Evolutionary conservation across 768 basidiomycete genomes (phyloP).

Genomic region (Fomitopsis pulvina): DNA sequence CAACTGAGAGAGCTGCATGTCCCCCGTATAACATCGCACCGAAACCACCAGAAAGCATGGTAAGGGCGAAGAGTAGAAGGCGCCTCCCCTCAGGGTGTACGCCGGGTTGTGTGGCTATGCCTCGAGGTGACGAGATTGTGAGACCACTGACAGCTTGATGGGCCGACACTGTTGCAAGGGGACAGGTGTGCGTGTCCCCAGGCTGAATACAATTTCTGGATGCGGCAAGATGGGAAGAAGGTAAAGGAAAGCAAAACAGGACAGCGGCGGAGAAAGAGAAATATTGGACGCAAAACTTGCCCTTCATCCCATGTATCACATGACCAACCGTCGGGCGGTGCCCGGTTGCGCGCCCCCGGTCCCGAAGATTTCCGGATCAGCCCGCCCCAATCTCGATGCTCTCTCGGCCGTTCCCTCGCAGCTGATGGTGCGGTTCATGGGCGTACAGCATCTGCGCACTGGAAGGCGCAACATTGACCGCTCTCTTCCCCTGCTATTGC

Average conservation of each 20-base stretch:
- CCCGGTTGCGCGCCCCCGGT: neutral
- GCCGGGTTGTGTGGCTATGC: slow-evolving; percentile 17
- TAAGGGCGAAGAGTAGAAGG: slow-evolving; percentile 52
- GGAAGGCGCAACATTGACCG: too few relatives aligned
- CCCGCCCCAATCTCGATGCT: neutral
- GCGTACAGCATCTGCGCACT: too few relatives aligned
- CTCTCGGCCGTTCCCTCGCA: too few relatives aligned
- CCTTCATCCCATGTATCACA: neutral
- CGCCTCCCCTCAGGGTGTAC: slow-evolving; percentile 30
- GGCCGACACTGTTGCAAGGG: slow-evolving; percentile 20
- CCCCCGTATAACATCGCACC: slow-evolving; percentile 54
- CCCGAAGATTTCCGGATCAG: neutral
- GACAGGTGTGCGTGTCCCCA: slow-evolving; percentile 21
- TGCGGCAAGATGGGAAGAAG: neutral
- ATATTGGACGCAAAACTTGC: neutral
- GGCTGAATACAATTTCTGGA: neutral
- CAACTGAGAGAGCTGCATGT: slow-evolving; percentile 36
- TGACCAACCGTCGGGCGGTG: neutral
- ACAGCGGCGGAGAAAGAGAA: neutral
- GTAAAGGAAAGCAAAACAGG: neutral
- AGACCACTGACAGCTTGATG: slow-evolving; percentile 9
- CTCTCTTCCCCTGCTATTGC: too few relatives aligned
- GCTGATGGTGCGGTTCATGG: too few relatives aligned
- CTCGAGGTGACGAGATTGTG: slow-evolving; percentile 13
- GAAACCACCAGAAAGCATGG: slow-evolving; percentile 57